Conservation (phyloP, 2,329 filamentous ascomycete genomes). For the Epichloe coenophiala region DNA sequence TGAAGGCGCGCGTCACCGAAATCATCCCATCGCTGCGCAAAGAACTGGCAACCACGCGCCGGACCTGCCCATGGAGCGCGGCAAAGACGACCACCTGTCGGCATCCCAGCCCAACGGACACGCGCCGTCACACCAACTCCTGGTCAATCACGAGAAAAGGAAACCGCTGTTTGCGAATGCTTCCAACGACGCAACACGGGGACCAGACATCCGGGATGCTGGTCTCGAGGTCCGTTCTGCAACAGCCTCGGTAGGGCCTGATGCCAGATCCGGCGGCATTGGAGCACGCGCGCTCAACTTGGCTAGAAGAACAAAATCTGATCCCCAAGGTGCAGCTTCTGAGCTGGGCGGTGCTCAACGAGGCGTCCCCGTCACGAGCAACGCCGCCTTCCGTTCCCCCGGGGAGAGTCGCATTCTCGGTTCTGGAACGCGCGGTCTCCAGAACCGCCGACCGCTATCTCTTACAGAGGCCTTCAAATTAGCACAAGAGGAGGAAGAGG, state of each 20-base stretch:
- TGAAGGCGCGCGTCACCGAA: constrained; percentile 3
- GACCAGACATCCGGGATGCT: constrained; percentile 7
- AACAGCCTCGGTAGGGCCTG: constrained; percentile 2
- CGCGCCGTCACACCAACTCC: constrained; percentile 13
- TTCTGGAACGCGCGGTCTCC: constrained; percentile 14
- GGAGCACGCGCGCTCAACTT: not conserved
- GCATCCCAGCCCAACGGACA: not conserved
- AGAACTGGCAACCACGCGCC: not conserved
- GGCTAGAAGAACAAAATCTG: constrained; percentile 14
- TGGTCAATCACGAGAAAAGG: constrained; percentile 27
- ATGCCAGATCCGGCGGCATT: not conserved
- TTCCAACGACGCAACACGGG: constrained; percentile 11
- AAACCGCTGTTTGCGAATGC: constrained; percentile 25
- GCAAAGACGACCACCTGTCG: not conserved
- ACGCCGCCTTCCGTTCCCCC: constrained; percentile 12
- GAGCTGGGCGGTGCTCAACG: constrained; percentile 4
- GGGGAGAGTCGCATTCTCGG: constrained; percentile 22
- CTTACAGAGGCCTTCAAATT: constrained; percentile 28
- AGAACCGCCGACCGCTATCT: constrained; percentile 22
- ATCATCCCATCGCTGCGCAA: not conserved
- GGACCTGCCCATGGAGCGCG: constrained; percentile 4
- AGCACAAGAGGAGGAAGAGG: constrained; percentile 18
- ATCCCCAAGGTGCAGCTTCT: constrained; percentile 8
- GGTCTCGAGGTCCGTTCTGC: not conserved
- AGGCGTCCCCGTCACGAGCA: constrained; percentile 5